A percentile compares a stretch with the other conserved stretches of the same genome.
Evolutionary conservation across 202 grass and related monocot genomes (phyloP).

Genomic region (Panicum virgatum): DNA sequence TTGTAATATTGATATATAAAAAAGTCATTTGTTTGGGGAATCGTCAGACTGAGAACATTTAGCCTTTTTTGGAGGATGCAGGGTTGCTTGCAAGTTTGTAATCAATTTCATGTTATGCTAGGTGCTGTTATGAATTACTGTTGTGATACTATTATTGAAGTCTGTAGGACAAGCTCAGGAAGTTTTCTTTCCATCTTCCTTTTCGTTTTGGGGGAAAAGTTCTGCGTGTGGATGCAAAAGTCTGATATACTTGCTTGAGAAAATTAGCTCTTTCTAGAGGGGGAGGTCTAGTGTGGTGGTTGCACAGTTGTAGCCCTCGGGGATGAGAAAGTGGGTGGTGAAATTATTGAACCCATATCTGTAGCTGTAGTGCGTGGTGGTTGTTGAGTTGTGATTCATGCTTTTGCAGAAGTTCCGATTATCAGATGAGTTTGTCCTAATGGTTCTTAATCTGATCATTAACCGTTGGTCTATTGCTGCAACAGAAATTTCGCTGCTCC

Average conservation of each 20-base stretch:
- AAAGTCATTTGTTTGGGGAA: neutral
- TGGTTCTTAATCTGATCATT: slow-evolving; percentile 30
- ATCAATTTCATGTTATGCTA: neutral
- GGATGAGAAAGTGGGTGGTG: slow-evolving; percentile 48
- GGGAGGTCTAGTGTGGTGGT: slow-evolving; percentile 31
- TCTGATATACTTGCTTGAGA: slow-evolving; percentile 28
- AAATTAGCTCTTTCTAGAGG: slow-evolving; percentile 48
- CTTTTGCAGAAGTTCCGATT: slow-evolving; percentile 3
- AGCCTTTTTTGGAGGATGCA: neutral
- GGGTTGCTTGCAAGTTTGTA: slow-evolving; percentile 2
- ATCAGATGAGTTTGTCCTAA: slow-evolving; percentile 1
- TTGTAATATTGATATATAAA: neutral
- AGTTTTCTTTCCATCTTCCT: neutral
- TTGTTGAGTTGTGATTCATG: slow-evolving; percentile 38
- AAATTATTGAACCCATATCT: slow-evolving; percentile 52
- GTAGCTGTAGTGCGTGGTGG: slow-evolving; percentile 17
- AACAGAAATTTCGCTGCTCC: neutral
- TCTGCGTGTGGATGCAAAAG: slow-evolving; percentile 46
- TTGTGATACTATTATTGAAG: neutral
- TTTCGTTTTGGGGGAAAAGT: slow-evolving; percentile 9
- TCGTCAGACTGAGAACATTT: neutral
- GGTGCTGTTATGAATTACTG: neutral
- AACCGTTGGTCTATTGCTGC: neutral
- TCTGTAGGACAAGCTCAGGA: slow-evolving; percentile 12
- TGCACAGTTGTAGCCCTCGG: slow-evolving; percentile 54